Conservation (phyloP, 257 asterid species). For the Eustoma russellianum region DNA sequence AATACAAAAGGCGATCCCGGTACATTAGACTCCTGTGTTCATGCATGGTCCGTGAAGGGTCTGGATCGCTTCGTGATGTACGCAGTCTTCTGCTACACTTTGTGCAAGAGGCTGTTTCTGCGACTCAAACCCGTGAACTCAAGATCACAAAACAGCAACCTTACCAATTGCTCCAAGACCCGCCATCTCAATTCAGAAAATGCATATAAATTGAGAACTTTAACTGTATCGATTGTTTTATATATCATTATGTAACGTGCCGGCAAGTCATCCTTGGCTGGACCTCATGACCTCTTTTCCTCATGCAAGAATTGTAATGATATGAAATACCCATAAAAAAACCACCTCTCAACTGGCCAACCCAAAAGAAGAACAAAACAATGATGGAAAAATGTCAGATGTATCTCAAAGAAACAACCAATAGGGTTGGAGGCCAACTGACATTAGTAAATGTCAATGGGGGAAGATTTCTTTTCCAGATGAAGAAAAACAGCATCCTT, state of each 20-base stretch:
- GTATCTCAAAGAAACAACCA: not conserved
- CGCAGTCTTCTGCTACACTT: too few species aligned
- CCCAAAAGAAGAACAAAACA: not conserved
- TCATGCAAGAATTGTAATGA: constrained; percentile 70
- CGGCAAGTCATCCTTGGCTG: constrained; percentile 99
- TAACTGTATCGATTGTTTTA: not conserved
- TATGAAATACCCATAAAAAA: not conserved
- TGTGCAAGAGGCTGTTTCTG: too few species aligned
- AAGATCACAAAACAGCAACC: too few species aligned
- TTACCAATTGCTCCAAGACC: too few species aligned
- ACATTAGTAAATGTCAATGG: constrained; percentile 13
- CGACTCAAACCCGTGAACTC: too few species aligned
- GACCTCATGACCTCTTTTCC: constrained; percentile 34
- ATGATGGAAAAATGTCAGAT: not conserved
- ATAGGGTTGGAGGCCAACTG: too few species aligned
- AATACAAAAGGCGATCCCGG: too few species aligned
- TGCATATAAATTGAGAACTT: too few species aligned
- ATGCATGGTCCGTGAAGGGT: too few species aligned
- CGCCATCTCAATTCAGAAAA: too few species aligned
- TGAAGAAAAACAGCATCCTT: constrained; percentile 25
- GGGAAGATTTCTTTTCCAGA: constrained; percentile 7
- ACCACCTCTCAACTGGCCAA: not conserved
- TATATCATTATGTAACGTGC: constrained; percentile 5
- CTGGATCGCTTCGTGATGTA: too few species aligned
- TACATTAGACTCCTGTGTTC: too few species aligned